phyloP scores from a whole-genome alignment of 2,329 filamentous ascomycete genomes.

The Tolypocladium sp. region DNA sequence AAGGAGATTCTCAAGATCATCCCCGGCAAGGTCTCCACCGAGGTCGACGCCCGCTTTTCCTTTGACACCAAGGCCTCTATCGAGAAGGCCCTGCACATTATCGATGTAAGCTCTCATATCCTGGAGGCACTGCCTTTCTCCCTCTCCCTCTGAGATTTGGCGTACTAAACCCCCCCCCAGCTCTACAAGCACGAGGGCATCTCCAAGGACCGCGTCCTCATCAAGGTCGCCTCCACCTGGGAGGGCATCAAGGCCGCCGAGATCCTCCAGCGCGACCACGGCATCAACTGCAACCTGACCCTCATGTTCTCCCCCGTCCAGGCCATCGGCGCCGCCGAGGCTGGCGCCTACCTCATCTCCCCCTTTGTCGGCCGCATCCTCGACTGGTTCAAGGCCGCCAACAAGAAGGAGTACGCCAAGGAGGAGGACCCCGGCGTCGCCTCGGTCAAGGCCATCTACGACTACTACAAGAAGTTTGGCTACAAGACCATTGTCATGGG shows the following conservation, averaged over 20 bases:
- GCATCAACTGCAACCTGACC: slow-evolving; percentile 97
- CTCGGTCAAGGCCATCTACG: slow-evolving; percentile 89
- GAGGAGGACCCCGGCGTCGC: slow-evolving; percentile 93
- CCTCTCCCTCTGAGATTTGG: slow-evolving; percentile 1
- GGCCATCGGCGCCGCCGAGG: slow-evolving; percentile 93
- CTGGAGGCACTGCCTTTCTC: not conserved
- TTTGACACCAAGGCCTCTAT: slow-evolving; percentile 91
- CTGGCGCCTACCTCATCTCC: slow-evolving; percentile 92
- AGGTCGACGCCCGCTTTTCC: slow-evolving; percentile 93
- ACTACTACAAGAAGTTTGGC: slow-evolving; percentile 99
- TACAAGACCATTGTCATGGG: slow-evolving; percentile 99
- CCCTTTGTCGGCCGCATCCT: slow-evolving; percentile 99
- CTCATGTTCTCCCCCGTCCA: slow-evolving; percentile 96
- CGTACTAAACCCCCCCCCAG: slow-evolving; percentile 33
- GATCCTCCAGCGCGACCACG: slow-evolving; percentile 91
- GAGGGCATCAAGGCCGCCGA: slow-evolving; percentile 98
- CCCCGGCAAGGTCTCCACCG: slow-evolving; percentile 96
- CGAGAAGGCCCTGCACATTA: slow-evolving; percentile 93
- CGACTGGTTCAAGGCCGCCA: slow-evolving; percentile 96
- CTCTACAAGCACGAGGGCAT: slow-evolving; percentile 92
- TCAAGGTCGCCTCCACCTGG: slow-evolving; percentile 99
- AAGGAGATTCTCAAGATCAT: slow-evolving; percentile 95
- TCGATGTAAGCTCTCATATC: slow-evolving; percentile 55
- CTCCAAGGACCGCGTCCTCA: slow-evolving; percentile 86
- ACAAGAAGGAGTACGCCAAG: slow-evolving; percentile 86